Conservation (phyloP, 106 monocot genomes). For the Dendrobium officinale region DNA sequence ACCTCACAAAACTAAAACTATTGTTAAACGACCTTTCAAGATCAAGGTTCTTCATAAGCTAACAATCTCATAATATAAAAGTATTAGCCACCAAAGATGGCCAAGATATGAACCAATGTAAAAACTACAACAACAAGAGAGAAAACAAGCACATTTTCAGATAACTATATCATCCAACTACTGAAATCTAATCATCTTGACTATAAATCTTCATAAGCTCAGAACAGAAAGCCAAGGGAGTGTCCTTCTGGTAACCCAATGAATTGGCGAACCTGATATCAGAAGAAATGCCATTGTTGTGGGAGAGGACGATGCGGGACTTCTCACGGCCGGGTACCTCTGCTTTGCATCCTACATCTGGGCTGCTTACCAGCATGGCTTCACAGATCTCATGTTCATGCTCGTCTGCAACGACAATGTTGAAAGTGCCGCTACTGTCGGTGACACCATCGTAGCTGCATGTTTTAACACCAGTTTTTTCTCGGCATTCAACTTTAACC, state of each 20-base stretch:
- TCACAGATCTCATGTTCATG: slow-evolving; percentile 73
- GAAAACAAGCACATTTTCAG: not conserved
- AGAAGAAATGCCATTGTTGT: slow-evolving; percentile 73
- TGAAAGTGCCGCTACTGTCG: slow-evolving; percentile 66
- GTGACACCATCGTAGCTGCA: slow-evolving; percentile 55
- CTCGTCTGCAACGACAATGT: slow-evolving; percentile 44
- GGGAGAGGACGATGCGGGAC: slow-evolving; percentile 66
- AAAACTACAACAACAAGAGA: not conserved
- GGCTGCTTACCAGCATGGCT: slow-evolving; percentile 63
- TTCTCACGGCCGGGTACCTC: slow-evolving; percentile 56
- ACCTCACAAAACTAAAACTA: not conserved
- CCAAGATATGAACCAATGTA: not conserved
- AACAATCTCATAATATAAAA: not conserved
- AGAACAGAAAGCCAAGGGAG: slow-evolving; percentile 30
- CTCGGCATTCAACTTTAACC: slow-evolving; percentile 66
- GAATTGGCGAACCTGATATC: slow-evolving; percentile 59
- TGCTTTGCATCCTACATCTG: slow-evolving; percentile 32
- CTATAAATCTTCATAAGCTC: slow-evolving; percentile 63
- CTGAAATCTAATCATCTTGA: slow-evolving; percentile 16
- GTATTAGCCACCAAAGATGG: too few relatives aligned
- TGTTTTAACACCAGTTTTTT: slow-evolving; percentile 26
- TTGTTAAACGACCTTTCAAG: not conserved
- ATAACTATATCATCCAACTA: not conserved
- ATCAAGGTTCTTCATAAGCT: not conserved
- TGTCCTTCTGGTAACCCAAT: slow-evolving; percentile 56